Base-by-base conservation (phyloP, 2,329 filamentous ascomycete species). In the Berkeleyomyces basicola region DNA sequence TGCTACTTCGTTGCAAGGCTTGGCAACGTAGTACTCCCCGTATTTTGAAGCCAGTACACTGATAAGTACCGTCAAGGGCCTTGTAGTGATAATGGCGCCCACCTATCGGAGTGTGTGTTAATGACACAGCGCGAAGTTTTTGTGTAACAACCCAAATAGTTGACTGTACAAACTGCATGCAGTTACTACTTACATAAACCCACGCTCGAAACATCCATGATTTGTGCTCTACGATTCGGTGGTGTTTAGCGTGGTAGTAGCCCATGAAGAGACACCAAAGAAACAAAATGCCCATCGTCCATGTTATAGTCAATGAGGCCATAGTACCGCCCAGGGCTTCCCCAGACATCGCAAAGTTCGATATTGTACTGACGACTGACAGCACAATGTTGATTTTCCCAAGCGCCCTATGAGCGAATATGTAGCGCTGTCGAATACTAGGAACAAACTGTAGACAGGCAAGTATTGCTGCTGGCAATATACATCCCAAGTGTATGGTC, bases 201-300 rank as follows among this genome's bases (percentile, higher is more conserved):
- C 61, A 63, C n/a, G 53, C 53, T 46, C 61, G 36, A 11, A 63
- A 31, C 61, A 63, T 63, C 61, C 61, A 63, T 23, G 16, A 3
- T 40, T 55, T 46, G n/a, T 63, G 53, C 42, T 59, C 16, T 36
- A 43, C 61, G 9, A 57, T 42, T 33, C 61, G 51, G 14, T 44
- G 23, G 14, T 42, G 42, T 23, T 59, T 63, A 31, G 33, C 33
- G 39, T 47, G 16, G 11, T 59, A 40, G 36, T 33, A 46, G 43
- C 61, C 61, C 42, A 59, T 36, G n/a, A 14, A 43, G 5, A 63
- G 31, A 1, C 42, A 49, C 14, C 11, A 33, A 11, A 59, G 16
- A 42, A 63, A 63, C 2, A 58, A 9, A 7, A 63, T 7, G 3
- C 61, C 43, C 9, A 63, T 7, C 7, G 36, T 40, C 61, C 61